Evolutionary conservation across 768 basidiomycete genomes (phyloP).

Genomic region (Punctularia strigosozonata): DNA sequence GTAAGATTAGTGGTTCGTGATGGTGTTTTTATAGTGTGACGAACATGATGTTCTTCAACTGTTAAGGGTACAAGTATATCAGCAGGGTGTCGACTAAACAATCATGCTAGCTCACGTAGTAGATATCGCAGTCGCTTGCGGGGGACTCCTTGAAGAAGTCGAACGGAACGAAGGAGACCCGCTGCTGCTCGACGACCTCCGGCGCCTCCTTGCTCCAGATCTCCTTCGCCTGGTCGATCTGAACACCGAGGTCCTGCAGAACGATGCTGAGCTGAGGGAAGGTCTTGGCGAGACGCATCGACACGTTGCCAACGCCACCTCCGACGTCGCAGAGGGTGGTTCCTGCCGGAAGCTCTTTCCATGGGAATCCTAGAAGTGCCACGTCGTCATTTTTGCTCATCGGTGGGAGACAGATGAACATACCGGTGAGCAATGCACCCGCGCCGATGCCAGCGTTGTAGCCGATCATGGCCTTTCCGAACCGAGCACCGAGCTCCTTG

Average conservation of each 20-base stretch:
- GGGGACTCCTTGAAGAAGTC: constrained; percentile 29
- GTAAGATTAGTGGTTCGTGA: neutral
- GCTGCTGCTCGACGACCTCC: constrained; percentile 20
- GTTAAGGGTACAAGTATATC: neutral
- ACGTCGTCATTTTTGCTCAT: neutral
- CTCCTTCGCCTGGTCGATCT: constrained; percentile 12
- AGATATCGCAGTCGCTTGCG: constrained; percentile 23
- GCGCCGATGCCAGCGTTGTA: neutral
- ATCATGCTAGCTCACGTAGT: constrained; percentile 23
- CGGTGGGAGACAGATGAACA: neutral
- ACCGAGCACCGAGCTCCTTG: no score
- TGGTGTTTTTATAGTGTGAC: constrained; percentile 3
- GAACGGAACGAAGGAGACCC: constrained; percentile 24
- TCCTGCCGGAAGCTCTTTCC: constrained; percentile 10
- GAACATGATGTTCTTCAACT: constrained; percentile 27
- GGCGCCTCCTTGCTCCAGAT: constrained; percentile 23
- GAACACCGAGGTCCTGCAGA: constrained; percentile 19
- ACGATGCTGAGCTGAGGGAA: constrained; percentile 18
- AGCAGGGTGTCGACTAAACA: neutral
- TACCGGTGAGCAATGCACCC: neutral
- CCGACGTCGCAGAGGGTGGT: constrained; percentile 23
- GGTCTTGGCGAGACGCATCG: constrained; percentile 17
- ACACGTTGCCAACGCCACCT: constrained; percentile 21
- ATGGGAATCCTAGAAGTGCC: constrained; percentile 18
- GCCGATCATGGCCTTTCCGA: constrained; percentile 2